Percentiles rank a stretch among this genome's conserved stretches.
Evolutionary conservation across 1,284 basidiomycete species (phyloP).

Genomic region (Cronartium quercuum): DNA sequence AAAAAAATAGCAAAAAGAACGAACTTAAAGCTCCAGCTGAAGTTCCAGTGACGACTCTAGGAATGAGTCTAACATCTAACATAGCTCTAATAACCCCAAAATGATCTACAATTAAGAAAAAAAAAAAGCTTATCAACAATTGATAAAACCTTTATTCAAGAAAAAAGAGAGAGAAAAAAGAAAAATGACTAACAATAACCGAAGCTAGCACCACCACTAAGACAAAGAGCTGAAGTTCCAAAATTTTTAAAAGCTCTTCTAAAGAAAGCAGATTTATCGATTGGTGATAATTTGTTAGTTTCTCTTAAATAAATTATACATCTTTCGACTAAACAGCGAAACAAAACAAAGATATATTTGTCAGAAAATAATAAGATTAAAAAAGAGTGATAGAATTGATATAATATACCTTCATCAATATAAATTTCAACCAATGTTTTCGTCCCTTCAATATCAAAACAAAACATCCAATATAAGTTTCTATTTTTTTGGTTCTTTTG

Average conservation of each 20-base stretch:
- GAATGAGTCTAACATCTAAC: slow-evolving; percentile 76
- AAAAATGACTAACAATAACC: slow-evolving; percentile 60
- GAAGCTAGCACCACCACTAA: slow-evolving; percentile 88
- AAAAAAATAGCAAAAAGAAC: slow-evolving; percentile 3
- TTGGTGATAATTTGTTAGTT: slow-evolving; percentile 64
- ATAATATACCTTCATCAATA: slow-evolving; percentile 67
- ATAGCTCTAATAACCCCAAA: slow-evolving; percentile 88
- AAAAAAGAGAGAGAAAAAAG: neutral
- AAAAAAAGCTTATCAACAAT: neutral
- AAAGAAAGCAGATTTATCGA: slow-evolving; percentile 91
- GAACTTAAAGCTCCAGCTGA: slow-evolving; percentile 74
- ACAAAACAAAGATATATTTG: neutral
- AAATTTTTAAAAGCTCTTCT: slow-evolving; percentile 79
- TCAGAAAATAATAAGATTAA: neutral
- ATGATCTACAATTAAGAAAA: slow-evolving; percentile 54
- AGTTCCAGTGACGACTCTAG: slow-evolving; percentile 80
- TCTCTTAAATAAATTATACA: slow-evolving; percentile 65
- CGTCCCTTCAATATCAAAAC: slow-evolving; percentile 1
- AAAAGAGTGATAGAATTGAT: slow-evolving; percentile 45
- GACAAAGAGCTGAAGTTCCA: slow-evolving; percentile 80
- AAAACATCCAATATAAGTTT: neutral
- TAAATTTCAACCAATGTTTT: slow-evolving; percentile 55
- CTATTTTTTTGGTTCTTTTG: too few species aligned
- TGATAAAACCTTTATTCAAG: too few species aligned
- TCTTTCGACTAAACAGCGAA: slow-evolving; percentile 41